phyloP scores from a whole-genome alignment of 257 asterid species.

The Nicotiana obtusifolia region DNA sequence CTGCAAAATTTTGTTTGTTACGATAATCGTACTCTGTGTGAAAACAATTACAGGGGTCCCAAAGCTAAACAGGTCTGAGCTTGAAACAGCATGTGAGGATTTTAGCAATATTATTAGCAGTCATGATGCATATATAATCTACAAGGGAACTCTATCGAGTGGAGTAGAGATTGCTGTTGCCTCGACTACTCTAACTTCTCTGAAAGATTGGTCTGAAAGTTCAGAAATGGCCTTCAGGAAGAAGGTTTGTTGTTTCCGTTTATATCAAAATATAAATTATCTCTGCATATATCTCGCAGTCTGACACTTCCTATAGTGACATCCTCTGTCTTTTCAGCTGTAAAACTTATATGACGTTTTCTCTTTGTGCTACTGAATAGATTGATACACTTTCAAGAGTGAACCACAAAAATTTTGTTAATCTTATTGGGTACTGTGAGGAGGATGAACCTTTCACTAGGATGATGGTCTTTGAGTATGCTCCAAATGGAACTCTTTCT shows the following conservation, averaged over 20 bases:
- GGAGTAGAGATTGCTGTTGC: slow-evolving; percentile 90
- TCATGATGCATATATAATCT: slow-evolving; percentile 47
- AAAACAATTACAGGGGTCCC: slow-evolving; percentile 62
- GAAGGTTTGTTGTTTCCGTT: slow-evolving; percentile 42
- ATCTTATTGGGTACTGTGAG: slow-evolving; percentile 86
- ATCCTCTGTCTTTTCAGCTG: background rate
- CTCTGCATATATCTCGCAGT: background rate
- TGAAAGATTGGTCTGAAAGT: slow-evolving; percentile 67
- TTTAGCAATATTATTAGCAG: slow-evolving; percentile 70
- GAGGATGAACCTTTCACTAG: slow-evolving; percentile 82
- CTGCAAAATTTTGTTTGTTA: background rate
- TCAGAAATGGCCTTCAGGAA: slow-evolving; percentile 62
- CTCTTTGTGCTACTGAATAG: slow-evolving; percentile 25
- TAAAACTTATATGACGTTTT: background rate
- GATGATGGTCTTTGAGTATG: slow-evolving; percentile 98
- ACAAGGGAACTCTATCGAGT: slow-evolving; percentile 88
- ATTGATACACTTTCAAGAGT: slow-evolving; percentile 71
- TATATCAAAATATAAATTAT: background rate
- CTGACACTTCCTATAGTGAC: background rate
- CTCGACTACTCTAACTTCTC: slow-evolving; percentile 56
- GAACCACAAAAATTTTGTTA: slow-evolving; percentile 90
- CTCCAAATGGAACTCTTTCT: slow-evolving; percentile 76
- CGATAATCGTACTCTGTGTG: background rate
- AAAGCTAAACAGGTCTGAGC: slow-evolving; percentile 71
- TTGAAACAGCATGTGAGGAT: slow-evolving; percentile 91